phyloP scores from a whole-genome alignment of 2,329 filamentous ascomycete species.

The Septoria petroselini region DNA sequence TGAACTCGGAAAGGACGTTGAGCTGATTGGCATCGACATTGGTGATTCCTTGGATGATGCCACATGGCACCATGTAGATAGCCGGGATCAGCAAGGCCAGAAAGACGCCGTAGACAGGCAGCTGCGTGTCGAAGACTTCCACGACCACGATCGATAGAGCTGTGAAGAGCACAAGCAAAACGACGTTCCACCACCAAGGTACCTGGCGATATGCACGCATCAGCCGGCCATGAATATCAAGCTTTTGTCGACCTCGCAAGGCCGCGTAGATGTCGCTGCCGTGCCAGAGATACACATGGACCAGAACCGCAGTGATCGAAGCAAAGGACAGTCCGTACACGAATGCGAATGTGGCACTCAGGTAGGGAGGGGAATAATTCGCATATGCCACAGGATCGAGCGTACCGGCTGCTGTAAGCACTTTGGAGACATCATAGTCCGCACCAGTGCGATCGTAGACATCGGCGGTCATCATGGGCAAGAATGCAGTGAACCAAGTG shows the following conservation, averaged over 20 bases:
- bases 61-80: conserved; percentile 82
- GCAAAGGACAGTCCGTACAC: conserved; percentile 42
- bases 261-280: conserved; percentile 37
- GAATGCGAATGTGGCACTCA: conserved; percentile 41
- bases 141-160: conserved; percentile 32
- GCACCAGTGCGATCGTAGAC: conserved; percentile 83
- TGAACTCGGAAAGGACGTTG: conserved; percentile 47
- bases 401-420: conserved; percentile 54
- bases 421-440: conserved; percentile 76
- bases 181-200: conserved; percentile 64
- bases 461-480: conserved; percentile 79
- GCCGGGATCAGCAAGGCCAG: conserved; percentile 74
- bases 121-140: conserved; percentile 30
- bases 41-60: conserved; percentile 89
- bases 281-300: conserved; percentile 40
- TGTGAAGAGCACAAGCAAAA: conserved; percentile 28
- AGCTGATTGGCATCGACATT: conserved; percentile 39
- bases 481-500: conserved; percentile 70
- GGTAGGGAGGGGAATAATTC: conserved; percentile 46
- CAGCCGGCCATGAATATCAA: conserved; percentile 63
- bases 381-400: conserved; percentile 30
- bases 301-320: conserved; percentile 38
- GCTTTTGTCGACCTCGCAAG: conserved; percentile 28
- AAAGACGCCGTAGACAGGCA: conserved; percentile 79
- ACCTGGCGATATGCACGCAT: conserved; percentile 82